These are phyloP conservation scores for Apiotrichum laibachii DNA, from an alignment of 1,284 basidiomycete species.

Conservation along the genomic window DNA sequence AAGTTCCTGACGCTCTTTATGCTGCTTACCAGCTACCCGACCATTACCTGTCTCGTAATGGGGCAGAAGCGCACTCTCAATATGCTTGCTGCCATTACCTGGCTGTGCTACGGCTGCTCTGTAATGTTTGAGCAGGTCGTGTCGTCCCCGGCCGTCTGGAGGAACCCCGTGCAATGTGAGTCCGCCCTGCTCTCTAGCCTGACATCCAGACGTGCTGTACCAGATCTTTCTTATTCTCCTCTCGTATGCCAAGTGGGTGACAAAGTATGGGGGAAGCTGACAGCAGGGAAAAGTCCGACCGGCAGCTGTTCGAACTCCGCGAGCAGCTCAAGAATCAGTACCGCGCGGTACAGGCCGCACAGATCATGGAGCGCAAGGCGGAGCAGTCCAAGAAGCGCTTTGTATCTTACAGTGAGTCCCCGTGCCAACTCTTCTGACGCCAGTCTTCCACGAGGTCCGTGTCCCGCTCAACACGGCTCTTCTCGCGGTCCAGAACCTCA, in stretches of 20 bases:
- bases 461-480: slow-evolving; percentile 87
- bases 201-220: slow-evolving; percentile 36
- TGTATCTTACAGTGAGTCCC: slow-evolving; percentile 68
- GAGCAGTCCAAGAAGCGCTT: slow-evolving; percentile 73
- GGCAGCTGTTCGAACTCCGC: slow-evolving; percentile 62
- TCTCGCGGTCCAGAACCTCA: slow-evolving; percentile 56
- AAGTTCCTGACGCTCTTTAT: not conserved
- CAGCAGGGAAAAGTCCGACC: slow-evolving; percentile 55
- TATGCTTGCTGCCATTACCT: slow-evolving; percentile 57
- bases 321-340: slow-evolving; percentile 71
- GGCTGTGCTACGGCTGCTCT: slow-evolving; percentile 46
- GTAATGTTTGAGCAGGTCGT: not conserved
- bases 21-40: not conserved
- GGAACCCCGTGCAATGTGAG: slow-evolving; percentile 46
- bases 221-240: slow-evolving; percentile 46
- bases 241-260: slow-evolving; percentile 15
- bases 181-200: not conserved
- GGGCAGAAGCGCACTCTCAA: slow-evolving; percentile 67
- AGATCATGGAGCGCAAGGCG: slow-evolving; percentile 75
- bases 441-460: slow-evolving; percentile 62
- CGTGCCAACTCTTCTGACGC: slow-evolving; percentile 12
- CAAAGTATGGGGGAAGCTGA: not conserved
- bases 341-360: slow-evolving; percentile 74
- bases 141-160: slow-evolving; percentile 40
- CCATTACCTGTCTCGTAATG: slow-evolving; percentile 37